A percentile compares a stretch with the other conserved stretches of the same genome.
These are phyloP conservation scores for Skeletonema costatum DNA, from an alignment of 108 stramenopile genomes.

Conservation along the genomic window DNA sequence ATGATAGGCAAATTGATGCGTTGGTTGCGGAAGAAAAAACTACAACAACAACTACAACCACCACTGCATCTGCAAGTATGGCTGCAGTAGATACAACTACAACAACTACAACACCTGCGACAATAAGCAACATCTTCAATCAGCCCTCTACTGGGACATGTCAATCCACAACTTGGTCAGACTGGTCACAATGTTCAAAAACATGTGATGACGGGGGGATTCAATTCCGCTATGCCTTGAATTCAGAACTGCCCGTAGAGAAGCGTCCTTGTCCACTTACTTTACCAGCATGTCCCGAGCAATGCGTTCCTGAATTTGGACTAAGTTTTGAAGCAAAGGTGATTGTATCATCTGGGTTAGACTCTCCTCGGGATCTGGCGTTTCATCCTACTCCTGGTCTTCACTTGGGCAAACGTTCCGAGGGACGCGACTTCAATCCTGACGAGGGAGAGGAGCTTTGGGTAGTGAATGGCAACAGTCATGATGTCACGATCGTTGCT, in stretches of 20 bases:
- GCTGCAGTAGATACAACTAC: background rate
- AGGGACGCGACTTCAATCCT: conserved; percentile 36
- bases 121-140: background rate
- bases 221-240: conserved; percentile 27
- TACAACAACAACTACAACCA: background rate
- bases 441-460: conserved; percentile 49
- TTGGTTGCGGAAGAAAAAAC: background rate
- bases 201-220: conserved; percentile 48
- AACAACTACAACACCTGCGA: background rate
- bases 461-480: conserved; percentile 54
- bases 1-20: conserved; percentile 15
- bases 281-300: conserved; percentile 11
- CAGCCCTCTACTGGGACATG: background rate
- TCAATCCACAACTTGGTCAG: conserved; percentile 31
- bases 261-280: conserved; percentile 7
- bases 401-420: conserved; percentile 44
- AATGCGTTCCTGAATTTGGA: conserved; percentile 33
- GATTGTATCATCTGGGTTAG: conserved; percentile 17
- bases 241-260: conserved; percentile 3
- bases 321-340: background rate
- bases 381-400: conserved; percentile 59
- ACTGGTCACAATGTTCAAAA: conserved; percentile 46
- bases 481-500: conserved; percentile 44
- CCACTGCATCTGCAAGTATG: background rate
- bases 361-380: conserved; percentile 20